Evolutionary conservation across 371 early-diverging fungal species (phyloP).

Genomic region (Gilbertella persicaria): DNA sequence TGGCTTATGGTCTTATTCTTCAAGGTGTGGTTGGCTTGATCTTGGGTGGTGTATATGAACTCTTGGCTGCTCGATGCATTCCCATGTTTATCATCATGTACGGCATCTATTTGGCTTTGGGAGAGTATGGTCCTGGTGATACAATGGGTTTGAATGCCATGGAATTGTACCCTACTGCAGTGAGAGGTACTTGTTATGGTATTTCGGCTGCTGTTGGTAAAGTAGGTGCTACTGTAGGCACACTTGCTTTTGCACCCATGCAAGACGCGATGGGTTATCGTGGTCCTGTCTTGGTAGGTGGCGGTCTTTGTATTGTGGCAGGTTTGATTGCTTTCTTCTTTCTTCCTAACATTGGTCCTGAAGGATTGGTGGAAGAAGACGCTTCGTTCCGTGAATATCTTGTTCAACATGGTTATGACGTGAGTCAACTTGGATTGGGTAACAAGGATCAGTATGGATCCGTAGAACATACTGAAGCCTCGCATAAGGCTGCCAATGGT

Average conservation of each 20-base stretch:
- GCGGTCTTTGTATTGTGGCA: slow-evolving; percentile 38
- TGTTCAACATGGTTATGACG: slow-evolving; percentile 52
- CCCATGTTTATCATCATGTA: slow-evolving; percentile 68
- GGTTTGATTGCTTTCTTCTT: slow-evolving; percentile 34
- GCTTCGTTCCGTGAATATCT: slow-evolving; percentile 54
- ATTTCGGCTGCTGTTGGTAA: slow-evolving; percentile 62
- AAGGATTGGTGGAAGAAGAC: slow-evolving; percentile 56
- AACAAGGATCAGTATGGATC: neutral
- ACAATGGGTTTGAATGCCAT: slow-evolving; percentile 59
- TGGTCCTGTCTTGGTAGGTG: slow-evolving; percentile 44
- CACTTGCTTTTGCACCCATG: slow-evolving; percentile 44
- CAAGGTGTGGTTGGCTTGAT: slow-evolving; percentile 63
- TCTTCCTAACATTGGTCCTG: slow-evolving; percentile 38
- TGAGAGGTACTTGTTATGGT: slow-evolving; percentile 66
- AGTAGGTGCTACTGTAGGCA: slow-evolving; percentile 56
- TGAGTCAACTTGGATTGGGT: slow-evolving; percentile 40
- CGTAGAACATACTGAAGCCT: neutral
- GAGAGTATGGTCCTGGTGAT: slow-evolving; percentile 64
- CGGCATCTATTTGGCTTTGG: slow-evolving; percentile 59
- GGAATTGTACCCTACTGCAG: slow-evolving; percentile 60
- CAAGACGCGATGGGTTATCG: slow-evolving; percentile 36
- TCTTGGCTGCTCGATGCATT: slow-evolving; percentile 46
- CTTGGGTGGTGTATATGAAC: slow-evolving; percentile 54
- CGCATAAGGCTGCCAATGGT: no score
- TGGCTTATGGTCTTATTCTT: slow-evolving; percentile 56